Percentiles rank a stretch among this genome's conserved stretches.
These are phyloP conservation scores for Calendula officinalis DNA, from an alignment of 129 eudicot species.

Conservation along the genomic window DNA sequence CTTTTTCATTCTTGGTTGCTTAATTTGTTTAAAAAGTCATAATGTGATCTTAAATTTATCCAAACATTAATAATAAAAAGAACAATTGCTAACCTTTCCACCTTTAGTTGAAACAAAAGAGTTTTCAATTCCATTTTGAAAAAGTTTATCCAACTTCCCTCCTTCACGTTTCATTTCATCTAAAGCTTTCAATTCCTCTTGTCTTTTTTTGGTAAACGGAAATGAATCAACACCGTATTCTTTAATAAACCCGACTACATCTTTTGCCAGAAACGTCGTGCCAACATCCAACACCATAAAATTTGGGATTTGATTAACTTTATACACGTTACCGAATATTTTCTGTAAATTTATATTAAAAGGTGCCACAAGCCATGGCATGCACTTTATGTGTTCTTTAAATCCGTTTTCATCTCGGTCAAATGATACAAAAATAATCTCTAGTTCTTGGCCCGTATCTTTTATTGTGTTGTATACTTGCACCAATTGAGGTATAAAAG, in stretches of 20 bases:
- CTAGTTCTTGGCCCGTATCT: constrained; percentile 28
- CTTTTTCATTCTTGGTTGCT: neutral
- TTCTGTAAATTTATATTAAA: constrained; percentile 32
- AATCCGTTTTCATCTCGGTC: constrained; percentile 48
- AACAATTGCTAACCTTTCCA: constrained; percentile 38
- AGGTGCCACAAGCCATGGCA: constrained; percentile 61
- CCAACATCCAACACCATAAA: constrained; percentile 32
- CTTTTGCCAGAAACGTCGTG: constrained; percentile 32
- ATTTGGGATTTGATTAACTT: constrained; percentile 42
- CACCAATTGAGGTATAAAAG: constrained; percentile 41
- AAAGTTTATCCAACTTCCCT: constrained; percentile 41
- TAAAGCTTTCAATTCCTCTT: constrained; percentile 43
- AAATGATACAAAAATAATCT: constrained; percentile 44
- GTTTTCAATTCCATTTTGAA: constrained; percentile 24
- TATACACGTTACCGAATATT: constrained; percentile 26
- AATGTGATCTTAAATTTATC: neutral
- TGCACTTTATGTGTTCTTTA: constrained; percentile 38
- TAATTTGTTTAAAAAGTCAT: neutral
- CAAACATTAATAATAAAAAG: neutral
- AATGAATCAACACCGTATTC: constrained; percentile 52
- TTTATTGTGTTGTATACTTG: constrained; percentile 38
- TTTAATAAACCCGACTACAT: constrained; percentile 40
- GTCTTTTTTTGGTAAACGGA: constrained; percentile 47
- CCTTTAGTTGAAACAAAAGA: constrained; percentile 32
- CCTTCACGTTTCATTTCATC: constrained; percentile 50